Conservation (phyloP, 2,329 filamentous ascomycete genomes). For the Aspergillus pseudoglaucus region DNA sequence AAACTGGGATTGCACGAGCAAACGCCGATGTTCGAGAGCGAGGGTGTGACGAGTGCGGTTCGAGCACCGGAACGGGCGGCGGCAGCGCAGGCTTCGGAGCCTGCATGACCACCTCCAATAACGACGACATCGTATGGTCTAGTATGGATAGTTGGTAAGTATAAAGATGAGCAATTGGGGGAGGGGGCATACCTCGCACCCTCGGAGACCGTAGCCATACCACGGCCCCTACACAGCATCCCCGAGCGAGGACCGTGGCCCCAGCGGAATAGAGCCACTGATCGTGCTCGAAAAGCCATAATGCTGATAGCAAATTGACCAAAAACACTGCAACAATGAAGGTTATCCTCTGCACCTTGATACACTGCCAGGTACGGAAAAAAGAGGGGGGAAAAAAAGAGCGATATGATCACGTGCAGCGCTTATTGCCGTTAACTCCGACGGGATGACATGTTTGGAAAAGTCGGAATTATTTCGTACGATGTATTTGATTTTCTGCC, state of each 20-base stretch:
- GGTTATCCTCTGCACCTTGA: neutral
- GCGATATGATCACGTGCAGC: slow-evolving; percentile 10
- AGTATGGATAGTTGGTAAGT: slow-evolving; percentile 3
- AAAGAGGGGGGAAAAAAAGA: slow-evolving; percentile 8
- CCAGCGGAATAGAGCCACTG: slow-evolving; percentile 23
- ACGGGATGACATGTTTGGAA: slow-evolving; percentile 12
- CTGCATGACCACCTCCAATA: slow-evolving; percentile 91
- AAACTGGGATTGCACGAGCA: slow-evolving; percentile 98
- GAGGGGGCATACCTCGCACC: slow-evolving; percentile 26
- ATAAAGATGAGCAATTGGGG: neutral
- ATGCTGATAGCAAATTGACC: slow-evolving; percentile 4
- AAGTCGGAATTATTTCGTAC: no score
- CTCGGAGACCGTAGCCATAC: slow-evolving; percentile 35
- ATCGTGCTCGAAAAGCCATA: slow-evolving; percentile 32
- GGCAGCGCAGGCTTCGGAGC: slow-evolving; percentile 86
- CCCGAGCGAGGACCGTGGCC: slow-evolving; percentile 17
- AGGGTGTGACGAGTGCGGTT: slow-evolving; percentile 85
- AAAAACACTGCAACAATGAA: neutral
- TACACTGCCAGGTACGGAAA: neutral
- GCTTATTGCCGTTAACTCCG: slow-evolving; percentile 11
- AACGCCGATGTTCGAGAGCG: slow-evolving; percentile 79
- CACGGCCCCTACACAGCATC: slow-evolving; percentile 17
- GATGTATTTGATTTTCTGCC: no score
- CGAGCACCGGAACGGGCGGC: slow-evolving; percentile 81
- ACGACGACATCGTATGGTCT: slow-evolving; percentile 87